phyloP scores from a whole-genome alignment of 345 rosid species.

The Lepidium africanum region DNA sequence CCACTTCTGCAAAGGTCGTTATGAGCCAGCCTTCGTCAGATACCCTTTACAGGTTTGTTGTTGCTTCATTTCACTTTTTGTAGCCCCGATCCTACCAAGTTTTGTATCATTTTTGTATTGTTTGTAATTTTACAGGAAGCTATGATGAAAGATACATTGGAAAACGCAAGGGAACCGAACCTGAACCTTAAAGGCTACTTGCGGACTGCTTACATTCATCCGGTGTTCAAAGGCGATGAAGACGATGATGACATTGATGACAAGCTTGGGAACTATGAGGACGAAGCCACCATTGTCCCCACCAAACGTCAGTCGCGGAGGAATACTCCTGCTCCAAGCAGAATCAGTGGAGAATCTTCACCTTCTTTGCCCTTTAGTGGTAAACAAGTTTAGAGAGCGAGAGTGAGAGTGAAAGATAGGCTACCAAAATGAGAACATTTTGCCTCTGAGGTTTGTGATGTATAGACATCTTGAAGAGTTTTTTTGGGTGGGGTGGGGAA shows the following conservation, averaged over 20 bases:
- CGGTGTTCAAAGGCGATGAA: constrained; percentile 49
- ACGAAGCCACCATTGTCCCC: constrained; percentile 55
- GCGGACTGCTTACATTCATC: constrained; percentile 71
- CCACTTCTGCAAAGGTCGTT: constrained; percentile 68
- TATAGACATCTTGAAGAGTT: not conserved
- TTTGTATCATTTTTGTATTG: not conserved
- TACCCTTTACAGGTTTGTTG: constrained; percentile 72
- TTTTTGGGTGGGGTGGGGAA: not conserved
- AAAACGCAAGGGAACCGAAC: constrained; percentile 68
- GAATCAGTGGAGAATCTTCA: constrained; percentile 35
- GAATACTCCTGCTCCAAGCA: constrained; percentile 52
- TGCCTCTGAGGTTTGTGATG: not conserved
- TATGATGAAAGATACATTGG: constrained; percentile 90
- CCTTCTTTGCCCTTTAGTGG: constrained; percentile 30
- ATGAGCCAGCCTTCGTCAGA: constrained; percentile 68
- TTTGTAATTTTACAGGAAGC: constrained; percentile 61
- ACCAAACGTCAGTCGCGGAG: constrained; percentile 56
- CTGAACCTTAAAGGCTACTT: constrained; percentile 66
- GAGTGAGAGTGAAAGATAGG: not conserved
- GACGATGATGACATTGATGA: constrained; percentile 36
- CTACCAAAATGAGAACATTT: not conserved
- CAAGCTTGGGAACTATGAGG: constrained; percentile 30
- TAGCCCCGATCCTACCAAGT: not conserved
- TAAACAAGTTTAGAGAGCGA: constrained; percentile 22
- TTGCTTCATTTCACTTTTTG: not conserved